Evolutionary conservation across 2,329 filamentous ascomycete species (phyloP).

Genomic region (Coniella lustricola): DNA sequence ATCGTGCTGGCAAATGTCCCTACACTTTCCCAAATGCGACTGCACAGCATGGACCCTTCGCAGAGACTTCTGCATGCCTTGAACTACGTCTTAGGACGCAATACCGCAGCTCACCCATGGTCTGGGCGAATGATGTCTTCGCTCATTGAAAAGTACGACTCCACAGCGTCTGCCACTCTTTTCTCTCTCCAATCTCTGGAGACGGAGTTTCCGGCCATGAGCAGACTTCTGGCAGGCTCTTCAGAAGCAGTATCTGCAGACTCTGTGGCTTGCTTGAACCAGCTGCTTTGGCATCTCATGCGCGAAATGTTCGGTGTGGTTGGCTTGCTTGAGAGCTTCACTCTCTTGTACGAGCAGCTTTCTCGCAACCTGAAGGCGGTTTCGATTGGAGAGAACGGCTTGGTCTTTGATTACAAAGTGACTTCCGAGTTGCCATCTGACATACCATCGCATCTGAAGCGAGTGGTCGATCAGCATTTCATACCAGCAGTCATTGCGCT

Average conservation of each 20-base stretch:
- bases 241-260: slow-evolving; percentile 43
- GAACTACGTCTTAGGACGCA: slow-evolving; percentile 35
- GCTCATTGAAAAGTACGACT: slow-evolving; percentile 49
- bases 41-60: slow-evolving; percentile 30
- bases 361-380: slow-evolving; percentile 15
- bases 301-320: slow-evolving; percentile 31
- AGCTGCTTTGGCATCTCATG: slow-evolving; percentile 40
- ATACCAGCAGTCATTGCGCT: slow-evolving; percentile 39
- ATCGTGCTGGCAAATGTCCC: slow-evolving; percentile 42
- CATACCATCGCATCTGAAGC: slow-evolving; percentile 28
- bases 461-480: slow-evolving; percentile 35
- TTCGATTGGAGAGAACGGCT: slow-evolving; percentile 18
- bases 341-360: slow-evolving; percentile 20
- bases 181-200: slow-evolving; percentile 57
- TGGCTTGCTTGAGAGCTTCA: slow-evolving; percentile 23
- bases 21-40: slow-evolving; percentile 35
- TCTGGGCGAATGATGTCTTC: slow-evolving; percentile 40
- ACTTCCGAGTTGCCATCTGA: neutral
- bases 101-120: slow-evolving; percentile 34
- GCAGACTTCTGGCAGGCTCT: slow-evolving; percentile 45
- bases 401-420: slow-evolving; percentile 24
- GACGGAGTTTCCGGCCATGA: slow-evolving; percentile 55
- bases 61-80: slow-evolving; percentile 39
- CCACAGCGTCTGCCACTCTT: slow-evolving; percentile 46
- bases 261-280: slow-evolving; percentile 41